Percentiles rank a stretch among this genome's conserved stretches.
Conservation (phyloP, 1,139 yeast species). For the Pichia sp. region DNA sequence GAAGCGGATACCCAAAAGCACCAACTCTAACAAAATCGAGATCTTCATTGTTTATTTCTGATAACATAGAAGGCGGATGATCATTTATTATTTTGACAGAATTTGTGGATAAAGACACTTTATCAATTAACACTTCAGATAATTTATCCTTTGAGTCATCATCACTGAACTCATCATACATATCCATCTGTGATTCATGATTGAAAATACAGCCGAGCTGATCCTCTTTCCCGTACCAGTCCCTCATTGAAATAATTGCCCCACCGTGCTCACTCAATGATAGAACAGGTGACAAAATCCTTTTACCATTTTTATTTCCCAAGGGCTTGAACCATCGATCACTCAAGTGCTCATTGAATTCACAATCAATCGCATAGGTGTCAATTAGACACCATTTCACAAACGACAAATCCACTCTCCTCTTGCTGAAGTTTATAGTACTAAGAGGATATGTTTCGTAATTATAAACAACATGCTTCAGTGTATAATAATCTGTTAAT, state of each 20-base stretch:
- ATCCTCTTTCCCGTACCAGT: conserved; percentile 74
- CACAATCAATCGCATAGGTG: conserved; percentile 90
- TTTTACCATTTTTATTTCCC: conserved; percentile 72
- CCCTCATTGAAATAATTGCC: conserved; percentile 84
- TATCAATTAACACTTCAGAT: conserved; percentile 71
- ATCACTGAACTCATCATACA: conserved; percentile 14
- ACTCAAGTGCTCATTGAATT: conserved; percentile 82
- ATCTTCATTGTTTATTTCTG: conserved; percentile 34
- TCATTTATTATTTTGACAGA: conserved; percentile 62
- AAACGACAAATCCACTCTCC: conserved; percentile 70
- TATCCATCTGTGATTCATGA: conserved; percentile 25
- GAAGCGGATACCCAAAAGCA: conserved; percentile 89
- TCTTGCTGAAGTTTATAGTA: conserved; percentile 73
- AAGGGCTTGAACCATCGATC: conserved; percentile 87
- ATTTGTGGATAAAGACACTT: conserved; percentile 72
- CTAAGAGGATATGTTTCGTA: conserved; percentile 86
- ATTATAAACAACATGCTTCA: conserved; percentile 87
- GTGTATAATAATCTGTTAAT: conserved; percentile 81
- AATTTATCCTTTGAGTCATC: conserved; percentile 28
- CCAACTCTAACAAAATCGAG: conserved; percentile 60
- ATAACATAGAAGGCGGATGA: conserved; percentile 37
- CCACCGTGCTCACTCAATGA: conserved; percentile 95
- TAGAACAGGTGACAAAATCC: conserved; percentile 82
- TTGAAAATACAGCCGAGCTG: conserved; percentile 40
- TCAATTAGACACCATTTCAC: conserved; percentile 88